A percentile compares a stretch with the other conserved stretches of the same genome.
phyloP scores from a whole-genome alignment of 768 basidiomycete genomes.

The Coprinellus micaceus region DNA sequence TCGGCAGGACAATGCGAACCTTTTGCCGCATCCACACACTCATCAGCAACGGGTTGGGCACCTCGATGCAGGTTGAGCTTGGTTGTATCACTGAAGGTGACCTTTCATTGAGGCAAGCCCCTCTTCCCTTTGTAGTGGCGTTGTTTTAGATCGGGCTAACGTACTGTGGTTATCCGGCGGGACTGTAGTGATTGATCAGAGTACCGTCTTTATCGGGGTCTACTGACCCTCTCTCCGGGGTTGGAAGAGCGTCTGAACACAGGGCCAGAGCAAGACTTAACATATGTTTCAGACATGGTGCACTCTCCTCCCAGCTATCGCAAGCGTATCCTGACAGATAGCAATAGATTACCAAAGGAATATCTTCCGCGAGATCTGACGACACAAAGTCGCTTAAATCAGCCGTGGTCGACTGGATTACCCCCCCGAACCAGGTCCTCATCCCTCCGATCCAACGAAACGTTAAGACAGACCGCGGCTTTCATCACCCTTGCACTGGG shows the following conservation, averaged over 20 bases:
- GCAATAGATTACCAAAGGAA: constrained; percentile 22
- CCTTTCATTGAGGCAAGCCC: constrained; percentile 2
- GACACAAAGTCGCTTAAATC: constrained; percentile 18
- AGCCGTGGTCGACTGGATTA: constrained; percentile 23
- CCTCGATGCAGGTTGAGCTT: constrained; percentile 7
- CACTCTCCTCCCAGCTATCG: neutral
- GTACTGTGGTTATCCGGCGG: neutral
- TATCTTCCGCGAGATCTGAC: constrained; percentile 15
- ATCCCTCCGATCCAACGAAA: constrained; percentile 9
- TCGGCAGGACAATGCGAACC: constrained; percentile 8
- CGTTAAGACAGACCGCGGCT: constrained; percentile 9
- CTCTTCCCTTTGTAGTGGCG: too few relatives aligned
- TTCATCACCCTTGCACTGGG: constrained; percentile 14
- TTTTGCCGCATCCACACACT: constrained; percentile 13
- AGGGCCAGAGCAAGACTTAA: constrained; percentile 16
- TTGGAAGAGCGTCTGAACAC: constrained; percentile 12
- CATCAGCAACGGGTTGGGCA: constrained; percentile 14
- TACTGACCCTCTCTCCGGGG: constrained; percentile 6
- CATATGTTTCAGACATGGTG: constrained; percentile 17
- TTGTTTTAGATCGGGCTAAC: neutral
- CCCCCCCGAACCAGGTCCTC: constrained; percentile 13
- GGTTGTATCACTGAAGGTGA: constrained; percentile 2
- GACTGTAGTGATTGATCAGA: neutral
- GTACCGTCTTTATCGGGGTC: neutral
- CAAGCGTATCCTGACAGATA: neutral